Conservation (phyloP, 441 rosid genomes). For the Daphne laureola region DNA sequence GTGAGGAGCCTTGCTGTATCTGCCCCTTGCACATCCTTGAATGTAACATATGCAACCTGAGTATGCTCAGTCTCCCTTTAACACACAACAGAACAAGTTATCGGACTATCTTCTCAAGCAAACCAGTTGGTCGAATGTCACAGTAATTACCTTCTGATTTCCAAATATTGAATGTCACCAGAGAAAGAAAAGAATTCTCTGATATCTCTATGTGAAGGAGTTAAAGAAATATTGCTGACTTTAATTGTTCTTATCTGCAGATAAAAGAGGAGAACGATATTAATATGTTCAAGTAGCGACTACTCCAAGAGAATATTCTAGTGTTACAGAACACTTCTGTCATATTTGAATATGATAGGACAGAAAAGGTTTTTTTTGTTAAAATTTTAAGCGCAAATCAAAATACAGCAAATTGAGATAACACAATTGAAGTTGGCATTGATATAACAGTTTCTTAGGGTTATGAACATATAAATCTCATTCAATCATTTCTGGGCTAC, state of each 20-base stretch:
- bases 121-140: not conserved
- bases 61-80: conserved; percentile 50
- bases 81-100: conserved; percentile 6
- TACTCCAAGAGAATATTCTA: too few species aligned
- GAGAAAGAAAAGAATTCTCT: conserved; percentile 64
- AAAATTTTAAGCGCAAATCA: too few species aligned
- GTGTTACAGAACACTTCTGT: too few species aligned
- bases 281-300: too few species aligned
- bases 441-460: too few species aligned
- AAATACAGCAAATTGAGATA: too few species aligned
- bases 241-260: conserved; percentile 53
- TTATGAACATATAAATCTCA: not conserved
- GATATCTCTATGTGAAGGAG: conserved; percentile 38
- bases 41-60: conserved; percentile 56
- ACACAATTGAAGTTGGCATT: too few species aligned
- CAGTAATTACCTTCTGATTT: conserved; percentile 41
- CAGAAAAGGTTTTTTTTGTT: too few species aligned
- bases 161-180: conserved; percentile 52
- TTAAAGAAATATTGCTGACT: conserved; percentile 48
- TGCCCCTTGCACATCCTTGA: conserved; percentile 64
- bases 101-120: conserved; percentile 4
- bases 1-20: conserved; percentile 66
- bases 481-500: not conserved
- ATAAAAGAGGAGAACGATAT: conserved; percentile 6
- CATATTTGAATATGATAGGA: too few species aligned